Base-by-base conservation (phyloP, 768 basidiomycete genomes). In the Cystobasidium tubakii region DNA sequence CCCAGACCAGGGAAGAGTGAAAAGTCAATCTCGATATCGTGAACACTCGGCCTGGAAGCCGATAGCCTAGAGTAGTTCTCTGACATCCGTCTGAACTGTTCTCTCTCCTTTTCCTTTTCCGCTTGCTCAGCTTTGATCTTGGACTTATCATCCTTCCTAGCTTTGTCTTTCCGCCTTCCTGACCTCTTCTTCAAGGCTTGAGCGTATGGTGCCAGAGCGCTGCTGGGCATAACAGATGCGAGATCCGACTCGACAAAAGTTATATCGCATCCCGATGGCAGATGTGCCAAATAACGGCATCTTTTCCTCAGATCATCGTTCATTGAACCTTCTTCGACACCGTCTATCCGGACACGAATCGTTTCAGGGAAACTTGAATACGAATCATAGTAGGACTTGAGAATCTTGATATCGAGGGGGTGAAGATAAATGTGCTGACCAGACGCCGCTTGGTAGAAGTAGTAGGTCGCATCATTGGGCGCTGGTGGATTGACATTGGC, bases 291-390 rank as follows among this genome's bases (percentile, higher is more conserved):
- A 81, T 97, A 98, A 80, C 94, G 95, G 84, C 92, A 97, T 36
- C 94, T 88, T 81, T 92, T 90, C 62, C 94, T 88, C 31, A 99
- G 84, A 74, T 96, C 93, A 74, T 94, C 93, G 81, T 95, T 91
- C 76, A 99, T 77, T 27, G 55, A 86, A 54, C 79, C 79, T 44
- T 77, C 77, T 43, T 79, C 79, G 17, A 60, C 42, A 34, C 77
- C 87, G 77, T 92, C 90, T 33, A 96, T 88, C n/a, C 86, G 85
- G 36, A 96, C 85, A 4, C 85, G 84, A 76, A 99, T 89, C 19
- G 84, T 84, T 78, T 91, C 87, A 0, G 95, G 95, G 82, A 97
- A 92, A 0, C 88, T 85, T 0, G 88, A 82, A 78, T 97, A 97
- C 75, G 84, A 85, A 78, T 85, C 85, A 81, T 88, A 97, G 80